phyloP scores from a whole-genome alignment of 2,329 filamentous ascomycete genomes.

The Xylariaceae sp. region DNA sequence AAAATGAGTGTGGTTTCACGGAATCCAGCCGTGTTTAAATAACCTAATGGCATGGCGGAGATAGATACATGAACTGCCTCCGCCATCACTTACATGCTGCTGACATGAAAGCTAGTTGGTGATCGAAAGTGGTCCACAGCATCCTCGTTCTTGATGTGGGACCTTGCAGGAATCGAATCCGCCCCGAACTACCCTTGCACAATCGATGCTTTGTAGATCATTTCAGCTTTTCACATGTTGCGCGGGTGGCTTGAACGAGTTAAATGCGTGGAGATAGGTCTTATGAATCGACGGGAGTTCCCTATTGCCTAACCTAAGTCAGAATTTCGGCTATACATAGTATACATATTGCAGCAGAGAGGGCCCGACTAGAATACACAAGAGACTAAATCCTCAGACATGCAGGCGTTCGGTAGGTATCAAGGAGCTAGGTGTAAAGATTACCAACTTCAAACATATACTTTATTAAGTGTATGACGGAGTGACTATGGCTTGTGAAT shows the following conservation, averaged over 20 bases:
- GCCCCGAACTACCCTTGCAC: neutral
- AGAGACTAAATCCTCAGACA: too few species aligned
- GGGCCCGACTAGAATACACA: too few species aligned
- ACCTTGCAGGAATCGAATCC: neutral
- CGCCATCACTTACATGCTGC: slow-evolving; percentile 4
- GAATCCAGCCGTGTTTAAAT: slow-evolving; percentile 6
- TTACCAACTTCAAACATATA: too few species aligned
- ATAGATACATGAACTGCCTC: neutral
- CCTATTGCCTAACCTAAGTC: too few species aligned
- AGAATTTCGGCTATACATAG: too few species aligned
- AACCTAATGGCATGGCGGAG: neutral
- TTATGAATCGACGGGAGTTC: too few species aligned
- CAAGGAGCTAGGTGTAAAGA: too few species aligned
- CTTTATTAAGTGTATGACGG: too few species aligned
- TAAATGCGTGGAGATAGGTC: too few species aligned
- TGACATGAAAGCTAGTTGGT: neutral
- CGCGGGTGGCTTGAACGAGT: too few species aligned
- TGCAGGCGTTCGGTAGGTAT: too few species aligned
- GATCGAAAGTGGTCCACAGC: neutral
- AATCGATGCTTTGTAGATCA: neutral
- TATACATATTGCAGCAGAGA: too few species aligned
- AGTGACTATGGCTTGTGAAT: neutral
- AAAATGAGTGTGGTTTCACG: neutral
- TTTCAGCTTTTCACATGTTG: neutral
- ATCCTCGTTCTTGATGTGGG: neutral